A percentile compares a stretch with the other conserved stretches of the same genome.
Evolutionary conservation across 2,329 filamentous ascomycete species (phyloP).

Genomic region (Diaporthe longicolla): DNA sequence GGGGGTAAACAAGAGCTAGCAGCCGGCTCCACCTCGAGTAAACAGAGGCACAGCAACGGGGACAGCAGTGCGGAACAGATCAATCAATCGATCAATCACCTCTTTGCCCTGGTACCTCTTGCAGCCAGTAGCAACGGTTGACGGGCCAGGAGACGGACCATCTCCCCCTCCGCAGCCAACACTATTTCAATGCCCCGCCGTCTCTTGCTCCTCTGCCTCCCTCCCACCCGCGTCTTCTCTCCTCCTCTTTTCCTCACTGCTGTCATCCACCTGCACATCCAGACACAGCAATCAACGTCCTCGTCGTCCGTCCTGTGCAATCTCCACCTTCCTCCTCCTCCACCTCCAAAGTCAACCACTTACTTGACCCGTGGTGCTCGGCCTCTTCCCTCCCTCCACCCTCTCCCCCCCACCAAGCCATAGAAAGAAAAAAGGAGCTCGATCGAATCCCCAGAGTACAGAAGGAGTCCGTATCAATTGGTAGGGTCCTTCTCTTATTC

Average conservation of each 20-base stretch:
- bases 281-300: conserved; percentile 37
- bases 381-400: not conserved
- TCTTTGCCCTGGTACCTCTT: not conserved
- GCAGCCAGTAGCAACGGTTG: conserved; percentile 27
- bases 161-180: conserved; percentile 36
- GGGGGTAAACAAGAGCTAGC: conserved; percentile 39
- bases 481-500: conserved; percentile 53
- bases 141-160: conserved; percentile 30
- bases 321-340: conserved; percentile 37
- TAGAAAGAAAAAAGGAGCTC: conserved; percentile 42
- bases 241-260: conserved; percentile 40
- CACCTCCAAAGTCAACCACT: conserved; percentile 47
- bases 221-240: conserved; percentile 32
- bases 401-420: conserved; percentile 42
- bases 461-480: conserved; percentile 52
- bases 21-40: conserved; percentile 42
- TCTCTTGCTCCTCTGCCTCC: conserved; percentile 43
- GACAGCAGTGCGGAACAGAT: not conserved
- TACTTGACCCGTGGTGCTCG: conserved; percentile 44
- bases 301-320: conserved; percentile 45
- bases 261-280: conserved; percentile 46
- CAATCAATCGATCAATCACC: not conserved
- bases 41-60: conserved; percentile 34
- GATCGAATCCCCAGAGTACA: conserved; percentile 51
- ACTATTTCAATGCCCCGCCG: conserved; percentile 43